phyloP scores from a whole-genome alignment of 805 yeast species.

The Scheffersomyces stipitis region DNA sequence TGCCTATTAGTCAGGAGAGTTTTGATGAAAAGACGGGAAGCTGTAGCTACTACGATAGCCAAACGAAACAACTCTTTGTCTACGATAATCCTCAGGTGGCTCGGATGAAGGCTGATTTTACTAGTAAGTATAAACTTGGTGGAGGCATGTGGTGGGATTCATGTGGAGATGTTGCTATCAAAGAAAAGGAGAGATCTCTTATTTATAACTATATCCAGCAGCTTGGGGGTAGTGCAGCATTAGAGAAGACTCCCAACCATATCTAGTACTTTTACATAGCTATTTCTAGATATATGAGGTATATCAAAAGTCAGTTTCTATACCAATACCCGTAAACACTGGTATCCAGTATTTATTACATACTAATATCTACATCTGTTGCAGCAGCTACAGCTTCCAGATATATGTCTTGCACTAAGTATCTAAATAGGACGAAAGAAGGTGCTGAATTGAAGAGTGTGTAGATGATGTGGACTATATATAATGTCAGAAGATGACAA shows the following conservation, averaged over 20 bases:
- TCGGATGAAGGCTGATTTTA: conserved; percentile 58
- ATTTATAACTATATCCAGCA: conserved; percentile 46
- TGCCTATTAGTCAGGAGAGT: conserved; percentile 51
- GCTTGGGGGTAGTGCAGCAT: conserved; percentile 20
- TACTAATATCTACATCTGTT: no score
- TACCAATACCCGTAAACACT: no score
- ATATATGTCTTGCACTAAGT: no score
- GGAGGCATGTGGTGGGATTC: conserved; percentile 98
- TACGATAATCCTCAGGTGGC: conserved; percentile 67
- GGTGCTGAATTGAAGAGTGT: no score
- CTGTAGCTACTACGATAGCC: conserved; percentile 27
- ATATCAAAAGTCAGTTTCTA: no score
- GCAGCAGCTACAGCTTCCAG: no score
- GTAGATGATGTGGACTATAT: no score
- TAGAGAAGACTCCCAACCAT: conserved; percentile 17
- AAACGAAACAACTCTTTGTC: conserved; percentile 19
- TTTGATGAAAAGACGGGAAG: conserved; percentile 53
- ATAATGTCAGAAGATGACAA: no score
- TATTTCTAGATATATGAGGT: no score
- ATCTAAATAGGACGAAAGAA: no score
- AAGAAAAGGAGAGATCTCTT: conserved; percentile 32
- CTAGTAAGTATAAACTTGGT: conserved; percentile 49
- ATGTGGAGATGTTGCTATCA: conserved; percentile 57
- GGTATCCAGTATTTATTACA: no score
- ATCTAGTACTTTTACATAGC: no score